phyloP scores from a whole-genome alignment of 108 stramenopile species.

The Skeletonema menzelii region DNA sequence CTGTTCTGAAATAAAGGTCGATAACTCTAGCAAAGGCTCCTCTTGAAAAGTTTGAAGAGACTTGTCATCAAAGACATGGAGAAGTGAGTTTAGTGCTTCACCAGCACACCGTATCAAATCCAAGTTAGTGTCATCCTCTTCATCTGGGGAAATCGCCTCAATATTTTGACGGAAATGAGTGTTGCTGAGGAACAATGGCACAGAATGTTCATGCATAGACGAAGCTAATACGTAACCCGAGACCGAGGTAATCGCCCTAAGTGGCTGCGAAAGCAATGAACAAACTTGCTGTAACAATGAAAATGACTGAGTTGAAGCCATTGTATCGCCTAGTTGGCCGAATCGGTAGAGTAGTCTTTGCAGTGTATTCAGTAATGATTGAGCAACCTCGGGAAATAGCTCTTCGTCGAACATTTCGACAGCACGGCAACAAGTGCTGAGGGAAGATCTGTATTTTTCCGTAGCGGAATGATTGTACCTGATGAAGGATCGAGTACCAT shows the following conservation, averaged over 20 bases:
- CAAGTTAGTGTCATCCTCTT: neutral
- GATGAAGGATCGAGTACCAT: neutral
- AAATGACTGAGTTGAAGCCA: constrained; percentile 24
- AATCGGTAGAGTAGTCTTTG: constrained; percentile 28
- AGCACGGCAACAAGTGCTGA: constrained; percentile 31
- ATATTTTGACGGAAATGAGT: neutral
- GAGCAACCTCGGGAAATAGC: constrained; percentile 3
- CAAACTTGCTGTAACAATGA: constrained; percentile 26
- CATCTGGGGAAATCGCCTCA: neutral
- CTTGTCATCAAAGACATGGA: neutral
- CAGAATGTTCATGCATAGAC: constrained; percentile 31
- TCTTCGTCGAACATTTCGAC: constrained; percentile 17
- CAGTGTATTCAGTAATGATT: constrained; percentile 33
- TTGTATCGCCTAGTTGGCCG: constrained; percentile 20
- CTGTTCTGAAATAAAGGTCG: neutral
- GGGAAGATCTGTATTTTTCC: constrained; percentile 13
- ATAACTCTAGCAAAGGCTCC: neutral
- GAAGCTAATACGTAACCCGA: constrained; percentile 30
- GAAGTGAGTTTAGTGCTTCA: neutral
- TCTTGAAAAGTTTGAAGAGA: neutral
- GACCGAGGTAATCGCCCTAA: constrained; percentile 7
- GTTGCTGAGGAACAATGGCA: constrained; percentile 1
- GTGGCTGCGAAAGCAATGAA: constrained; percentile 4
- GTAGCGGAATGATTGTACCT: constrained; percentile 5
- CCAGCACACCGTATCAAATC: neutral